Evolutionary conservation across 106 monocot genomes (phyloP).

Genomic region (Dioscorea dumetorum): DNA sequence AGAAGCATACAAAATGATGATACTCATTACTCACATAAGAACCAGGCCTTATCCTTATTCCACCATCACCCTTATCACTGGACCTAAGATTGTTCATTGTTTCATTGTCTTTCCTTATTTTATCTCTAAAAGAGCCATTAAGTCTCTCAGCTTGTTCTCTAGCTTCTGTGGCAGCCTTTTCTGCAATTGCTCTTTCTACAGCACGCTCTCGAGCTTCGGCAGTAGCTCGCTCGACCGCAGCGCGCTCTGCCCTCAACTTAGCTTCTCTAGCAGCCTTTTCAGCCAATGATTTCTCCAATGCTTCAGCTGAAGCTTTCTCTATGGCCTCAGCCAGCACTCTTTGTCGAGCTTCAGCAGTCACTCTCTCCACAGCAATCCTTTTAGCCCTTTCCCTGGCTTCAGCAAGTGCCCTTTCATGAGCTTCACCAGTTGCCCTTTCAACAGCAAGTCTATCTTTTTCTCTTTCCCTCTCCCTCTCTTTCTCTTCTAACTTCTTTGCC

Average conservation of each 20-base stretch:
- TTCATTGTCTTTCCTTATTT: conserved; percentile 19
- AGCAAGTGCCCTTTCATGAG: conserved; percentile 48
- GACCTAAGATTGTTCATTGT: conserved; percentile 10
- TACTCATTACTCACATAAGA: conserved; percentile 11
- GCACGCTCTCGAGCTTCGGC: conserved; percentile 78
- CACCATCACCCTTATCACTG: conserved; percentile 22
- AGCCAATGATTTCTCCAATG: conserved; percentile 26
- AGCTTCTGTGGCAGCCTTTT: conserved; percentile 55
- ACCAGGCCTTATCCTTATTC: conserved; percentile 12
- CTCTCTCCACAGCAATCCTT: conserved; percentile 65
- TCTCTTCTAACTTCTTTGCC: conserved; percentile 39
- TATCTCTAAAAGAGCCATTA: conserved; percentile 22
- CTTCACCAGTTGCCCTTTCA: conserved; percentile 65
- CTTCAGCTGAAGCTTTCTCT: conserved; percentile 44
- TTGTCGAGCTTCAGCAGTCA: conserved; percentile 74
- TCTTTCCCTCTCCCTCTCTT: conserved; percentile 83
- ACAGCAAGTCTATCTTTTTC: conserved; percentile 74
- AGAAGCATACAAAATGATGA: not conserved
- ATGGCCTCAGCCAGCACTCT: conserved; percentile 60
- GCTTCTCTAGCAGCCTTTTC: conserved; percentile 64
- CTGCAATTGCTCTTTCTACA: conserved; percentile 55
- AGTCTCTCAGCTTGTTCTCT: conserved; percentile 36
- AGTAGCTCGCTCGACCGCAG: conserved; percentile 82
- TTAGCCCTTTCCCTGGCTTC: conserved; percentile 61
- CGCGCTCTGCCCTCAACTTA: conserved; percentile 62